phyloP scores from a whole-genome alignment of 257 asterid genomes.

The Solanum raphanifolium region DNA sequence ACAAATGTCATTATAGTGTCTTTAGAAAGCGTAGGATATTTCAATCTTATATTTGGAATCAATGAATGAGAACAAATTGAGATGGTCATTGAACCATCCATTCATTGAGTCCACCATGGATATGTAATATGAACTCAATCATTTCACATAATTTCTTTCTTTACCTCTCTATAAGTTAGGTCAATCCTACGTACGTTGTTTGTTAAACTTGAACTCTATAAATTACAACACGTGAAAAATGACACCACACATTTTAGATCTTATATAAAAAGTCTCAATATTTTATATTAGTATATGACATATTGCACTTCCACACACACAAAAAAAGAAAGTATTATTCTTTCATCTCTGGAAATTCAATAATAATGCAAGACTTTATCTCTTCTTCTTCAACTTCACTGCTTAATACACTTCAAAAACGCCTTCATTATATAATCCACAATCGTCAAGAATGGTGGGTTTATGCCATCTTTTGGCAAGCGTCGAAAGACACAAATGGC shows the following conservation, averaged over 20 bases:
- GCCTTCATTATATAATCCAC: slow-evolving; percentile 19
- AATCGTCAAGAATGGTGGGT: slow-evolving; percentile 23
- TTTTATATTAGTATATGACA: background rate
- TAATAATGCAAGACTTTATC: slow-evolving; percentile 14
- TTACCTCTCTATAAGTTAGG: background rate
- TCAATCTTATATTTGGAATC: background rate
- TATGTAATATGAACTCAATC: background rate
- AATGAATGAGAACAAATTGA: background rate
- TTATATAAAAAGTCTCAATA: background rate
- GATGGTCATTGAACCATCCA: background rate
- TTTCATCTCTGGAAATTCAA: background rate
- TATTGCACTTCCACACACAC: background rate
- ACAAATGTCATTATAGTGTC: background rate
- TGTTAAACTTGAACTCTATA: background rate
- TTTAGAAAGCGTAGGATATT: background rate
- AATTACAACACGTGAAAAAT: background rate
- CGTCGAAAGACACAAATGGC: slow-evolving; percentile 2
- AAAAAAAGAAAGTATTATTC: background rate
- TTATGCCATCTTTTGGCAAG: slow-evolving; percentile 34
- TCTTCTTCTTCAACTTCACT: slow-evolving; percentile 3
- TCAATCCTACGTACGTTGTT: background rate
- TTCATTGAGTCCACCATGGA: background rate
- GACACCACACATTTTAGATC: background rate
- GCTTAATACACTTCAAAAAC: slow-evolving; percentile 4
- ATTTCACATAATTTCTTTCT: background rate